Percentiles rank a stretch among this genome's conserved stretches.
These are phyloP conservation scores for Haematococcus lacustris DNA, from an alignment of 139 green algal species.

Conservation along the genomic window DNA sequence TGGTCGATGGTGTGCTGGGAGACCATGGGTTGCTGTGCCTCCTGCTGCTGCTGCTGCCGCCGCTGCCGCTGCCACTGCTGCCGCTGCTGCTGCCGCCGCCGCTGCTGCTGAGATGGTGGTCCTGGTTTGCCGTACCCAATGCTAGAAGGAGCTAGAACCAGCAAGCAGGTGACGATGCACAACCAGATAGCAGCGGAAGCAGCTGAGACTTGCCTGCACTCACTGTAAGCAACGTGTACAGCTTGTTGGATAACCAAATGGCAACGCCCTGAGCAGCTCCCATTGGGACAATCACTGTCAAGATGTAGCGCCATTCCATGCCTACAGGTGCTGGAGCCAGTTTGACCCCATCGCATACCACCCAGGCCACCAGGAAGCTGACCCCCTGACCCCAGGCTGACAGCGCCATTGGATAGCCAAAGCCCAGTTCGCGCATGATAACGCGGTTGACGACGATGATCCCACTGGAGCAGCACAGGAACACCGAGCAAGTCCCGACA, in stretches of 20 bases:
- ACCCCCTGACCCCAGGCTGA: not conserved
- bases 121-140: too few relatives aligned
- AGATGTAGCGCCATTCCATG: conserved; percentile 13
- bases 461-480: not conserved
- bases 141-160: too few relatives aligned
- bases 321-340: not conserved
- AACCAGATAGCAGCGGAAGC: too few relatives aligned
- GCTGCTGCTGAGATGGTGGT: too few relatives aligned
- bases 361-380: not conserved
- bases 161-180: too few relatives aligned
- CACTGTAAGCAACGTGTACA: conserved; percentile 11
- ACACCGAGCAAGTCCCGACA: not conserved
- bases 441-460: conserved; percentile 3
- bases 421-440: conserved; percentile 1
- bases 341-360: not conserved
- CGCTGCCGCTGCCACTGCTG: too few relatives aligned
- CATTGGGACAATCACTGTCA: conserved; percentile 18
- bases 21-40: too few relatives aligned
- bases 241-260: conserved; percentile 10
- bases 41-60: too few relatives aligned
- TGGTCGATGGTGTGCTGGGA: too few relatives aligned
- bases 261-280: conserved; percentile 10
- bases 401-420: conserved; percentile 2
- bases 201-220: too few relatives aligned
- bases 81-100: too few relatives aligned